Evolutionary conservation across 2,329 filamentous ascomycete species (phyloP), one percentile per base, ranked within the genome.

Genomic region (Arthrobotrys sinensis): DNA sequence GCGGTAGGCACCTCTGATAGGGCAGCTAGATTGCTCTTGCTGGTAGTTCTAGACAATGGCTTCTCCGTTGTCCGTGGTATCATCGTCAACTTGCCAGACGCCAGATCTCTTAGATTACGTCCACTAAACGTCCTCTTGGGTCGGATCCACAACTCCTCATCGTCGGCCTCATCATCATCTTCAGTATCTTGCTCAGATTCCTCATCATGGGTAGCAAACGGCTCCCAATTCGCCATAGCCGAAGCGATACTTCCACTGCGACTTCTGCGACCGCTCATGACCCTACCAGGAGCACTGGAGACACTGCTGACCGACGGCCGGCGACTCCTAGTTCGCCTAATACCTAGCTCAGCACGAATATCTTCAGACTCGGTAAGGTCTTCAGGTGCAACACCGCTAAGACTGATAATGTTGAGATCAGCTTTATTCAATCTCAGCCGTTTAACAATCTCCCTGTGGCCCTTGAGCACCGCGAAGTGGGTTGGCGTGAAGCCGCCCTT

Each of bases 401-500:
- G 84, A 82, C 90, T 94, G 80, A 90, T 88, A 76, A 92, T 86
- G 52, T 88, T 90, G 36, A 91, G 89, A 84, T 94, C 91, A 1
- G 92, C 92, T 45, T 92, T 92, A 46, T 89, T 88, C 24, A 92
- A 86, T 80, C 94, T 90, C 73, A 97, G 87, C 12, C 91, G 89
- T 76, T 91, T 88, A 12, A 95, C 91, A 80, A 96, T 93, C 82
- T 93, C 90, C 10, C 89, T 86, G 82, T 94, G 91, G 79, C 91
- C 89, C 83, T 92, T 91, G 82, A 96, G 88, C 28, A 92, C 90
- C 19, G 93, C 93, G 82, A 95, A 89, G 83, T 96, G 93, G 85
- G 96, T 88, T 12, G 93, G 90, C 3, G 92, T 93, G 84, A 93
- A 95, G 21, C 93, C 93, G 62, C 91, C 91, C 79, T 90, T 91